phyloP scores from a whole-genome alignment of 805 yeast species.

The Ogataea neopini region DNA sequence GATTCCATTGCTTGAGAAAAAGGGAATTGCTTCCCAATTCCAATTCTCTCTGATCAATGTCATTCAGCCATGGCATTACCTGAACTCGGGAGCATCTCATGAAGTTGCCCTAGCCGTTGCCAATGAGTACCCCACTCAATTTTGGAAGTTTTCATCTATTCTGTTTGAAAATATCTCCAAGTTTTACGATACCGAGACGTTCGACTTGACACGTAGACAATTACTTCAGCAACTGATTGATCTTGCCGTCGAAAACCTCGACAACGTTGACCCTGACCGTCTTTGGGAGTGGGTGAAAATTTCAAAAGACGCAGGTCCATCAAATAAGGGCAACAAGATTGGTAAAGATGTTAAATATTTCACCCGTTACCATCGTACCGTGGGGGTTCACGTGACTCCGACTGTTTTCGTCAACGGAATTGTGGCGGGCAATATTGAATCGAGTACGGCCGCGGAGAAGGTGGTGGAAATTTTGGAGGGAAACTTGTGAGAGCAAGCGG shows the following conservation, averaged over 20 bases:
- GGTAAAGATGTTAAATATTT: slow-evolving; percentile 70
- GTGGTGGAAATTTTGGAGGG: slow-evolving; percentile 42
- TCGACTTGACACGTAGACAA: slow-evolving; percentile 53
- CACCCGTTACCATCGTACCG: slow-evolving; percentile 69
- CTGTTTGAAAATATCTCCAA: slow-evolving; percentile 55
- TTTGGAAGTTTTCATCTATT: slow-evolving; percentile 57
- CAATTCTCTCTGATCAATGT: slow-evolving; percentile 69
- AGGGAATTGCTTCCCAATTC: slow-evolving; percentile 47
- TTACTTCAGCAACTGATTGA: slow-evolving; percentile 54
- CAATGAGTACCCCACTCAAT: slow-evolving; percentile 49
- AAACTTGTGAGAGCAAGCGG: slow-evolving; percentile 19
- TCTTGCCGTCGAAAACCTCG: slow-evolving; percentile 40
- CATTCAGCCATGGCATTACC: slow-evolving; percentile 90
- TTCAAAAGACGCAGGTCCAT: slow-evolving; percentile 33
- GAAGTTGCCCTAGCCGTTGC: slow-evolving; percentile 75
- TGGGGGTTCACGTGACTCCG: slow-evolving; percentile 85
- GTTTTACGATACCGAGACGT: slow-evolving; percentile 64
- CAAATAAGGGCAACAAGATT: slow-evolving; percentile 59
- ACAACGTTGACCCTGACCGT: slow-evolving; percentile 35
- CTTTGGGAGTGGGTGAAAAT: slow-evolving; percentile 38
- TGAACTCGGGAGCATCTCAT: slow-evolving; percentile 59
- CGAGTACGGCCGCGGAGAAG: slow-evolving; percentile 55
- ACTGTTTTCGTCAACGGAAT: slow-evolving; percentile 74
- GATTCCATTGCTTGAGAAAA: slow-evolving; percentile 50
- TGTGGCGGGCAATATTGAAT: slow-evolving; percentile 54